Conservation (phyloP, 352 stramenopile species). For the Globisporangium barbulae region DNA sequence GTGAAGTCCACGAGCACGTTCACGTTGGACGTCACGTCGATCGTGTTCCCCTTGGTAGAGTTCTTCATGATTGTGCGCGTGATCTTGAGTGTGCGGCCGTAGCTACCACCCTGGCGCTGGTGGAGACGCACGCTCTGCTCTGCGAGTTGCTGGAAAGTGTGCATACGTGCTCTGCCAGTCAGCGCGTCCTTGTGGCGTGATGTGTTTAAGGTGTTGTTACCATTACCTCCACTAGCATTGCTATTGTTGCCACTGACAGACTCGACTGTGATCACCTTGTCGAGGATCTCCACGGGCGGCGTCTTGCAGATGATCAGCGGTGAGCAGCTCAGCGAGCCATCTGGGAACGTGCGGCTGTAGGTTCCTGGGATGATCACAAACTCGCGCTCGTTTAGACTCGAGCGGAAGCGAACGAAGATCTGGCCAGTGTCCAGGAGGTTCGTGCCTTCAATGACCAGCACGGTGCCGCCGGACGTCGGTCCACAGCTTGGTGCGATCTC, state of each 20-base stretch:
- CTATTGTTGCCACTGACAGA: constrained; percentile 4
- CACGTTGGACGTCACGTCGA: constrained; percentile 15
- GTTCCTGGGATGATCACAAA: constrained; percentile 51
- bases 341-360: constrained; percentile 57
- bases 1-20: constrained; percentile 72
- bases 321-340: constrained; percentile 43
- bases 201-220: constrained; percentile 3
- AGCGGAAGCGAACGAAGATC: constrained; percentile 76
- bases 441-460: constrained; percentile 51
- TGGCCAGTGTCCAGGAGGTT: constrained; percentile 73
- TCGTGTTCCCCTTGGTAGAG: neutral
- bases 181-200: constrained; percentile 26
- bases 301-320: constrained; percentile 62
- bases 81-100: constrained; percentile 20
- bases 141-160: constrained; percentile 57
- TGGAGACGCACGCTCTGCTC: constrained; percentile 42
- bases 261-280: constrained; percentile 26
- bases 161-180: constrained; percentile 35
- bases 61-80: constrained; percentile 24
- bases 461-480: constrained; percentile 46
- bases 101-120: constrained; percentile 14
- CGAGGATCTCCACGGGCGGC: constrained; percentile 51
- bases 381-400: constrained; percentile 54
- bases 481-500: constrained; percentile 59
- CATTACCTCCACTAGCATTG: neutral